Percentiles rank a stretch among this genome's conserved stretches.
These are phyloP conservation scores for Athelia psychrophila DNA, from an alignment of 1,284 basidiomycete genomes.

Conservation along the genomic window DNA sequence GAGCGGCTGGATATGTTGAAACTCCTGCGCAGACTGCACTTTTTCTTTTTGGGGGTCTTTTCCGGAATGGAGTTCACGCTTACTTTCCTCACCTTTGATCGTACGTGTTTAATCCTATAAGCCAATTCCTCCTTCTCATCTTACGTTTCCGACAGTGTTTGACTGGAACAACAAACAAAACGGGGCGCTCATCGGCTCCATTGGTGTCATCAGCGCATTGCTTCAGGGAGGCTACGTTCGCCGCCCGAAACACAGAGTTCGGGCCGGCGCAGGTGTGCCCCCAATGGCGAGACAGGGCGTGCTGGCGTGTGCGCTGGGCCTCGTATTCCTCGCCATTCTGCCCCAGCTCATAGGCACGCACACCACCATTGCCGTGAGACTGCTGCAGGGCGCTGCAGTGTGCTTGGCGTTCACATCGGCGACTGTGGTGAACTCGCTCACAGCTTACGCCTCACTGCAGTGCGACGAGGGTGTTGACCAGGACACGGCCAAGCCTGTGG, in stretches of 20 bases:
- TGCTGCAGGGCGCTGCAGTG: conserved; percentile 74
- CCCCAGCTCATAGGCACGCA: conserved; percentile 51
- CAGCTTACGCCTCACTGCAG: conserved; percentile 81
- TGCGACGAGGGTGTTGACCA: conserved; percentile 70
- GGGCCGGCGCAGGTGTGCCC: conserved; percentile 51
- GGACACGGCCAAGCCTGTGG: conserved; percentile 50
- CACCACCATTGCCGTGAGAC: conserved; percentile 44
- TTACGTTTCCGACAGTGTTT: conserved; percentile 49
- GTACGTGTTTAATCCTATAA: conserved; percentile 43
- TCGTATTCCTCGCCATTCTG: conserved; percentile 67
- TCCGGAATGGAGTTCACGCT: conserved; percentile 92
- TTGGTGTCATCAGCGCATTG: conserved; percentile 84
- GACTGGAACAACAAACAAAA: conserved; percentile 90
- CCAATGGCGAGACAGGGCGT: conserved; percentile 79
- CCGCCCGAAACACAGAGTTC: conserved; percentile 62
- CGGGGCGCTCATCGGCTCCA: conserved; percentile 81
- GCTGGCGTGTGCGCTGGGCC: conserved; percentile 63
- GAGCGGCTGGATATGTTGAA: conserved; percentile 51
- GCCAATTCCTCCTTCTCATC: background rate
- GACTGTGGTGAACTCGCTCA: conserved; percentile 88
- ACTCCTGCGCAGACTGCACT: conserved; percentile 66
- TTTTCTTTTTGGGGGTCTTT: conserved; percentile 83
- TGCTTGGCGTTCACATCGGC: conserved; percentile 89
- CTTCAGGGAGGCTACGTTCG: conserved; percentile 92
- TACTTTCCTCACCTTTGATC: conserved; percentile 85